These are phyloP conservation scores for Citropsis articulata DNA, from an alignment of 345 rosid species.

Conservation along the genomic window DNA sequence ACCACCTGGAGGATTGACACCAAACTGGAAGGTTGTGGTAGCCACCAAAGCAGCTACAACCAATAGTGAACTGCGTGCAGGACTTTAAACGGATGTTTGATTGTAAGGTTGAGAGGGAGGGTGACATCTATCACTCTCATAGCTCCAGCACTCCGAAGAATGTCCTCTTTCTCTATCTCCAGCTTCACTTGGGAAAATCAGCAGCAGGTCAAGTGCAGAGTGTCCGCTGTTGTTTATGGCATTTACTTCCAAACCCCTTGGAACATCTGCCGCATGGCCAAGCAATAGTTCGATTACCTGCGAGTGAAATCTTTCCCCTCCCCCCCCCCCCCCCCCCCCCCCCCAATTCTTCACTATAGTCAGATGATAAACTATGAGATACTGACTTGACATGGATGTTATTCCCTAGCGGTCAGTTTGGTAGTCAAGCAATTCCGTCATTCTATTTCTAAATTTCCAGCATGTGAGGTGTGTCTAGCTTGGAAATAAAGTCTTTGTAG, in stretches of 20 bases:
- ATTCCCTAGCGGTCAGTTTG: neutral
- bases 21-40: constrained; percentile 49
- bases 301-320: neutral
- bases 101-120: neutral
- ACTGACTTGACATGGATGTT: neutral
- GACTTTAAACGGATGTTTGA: neutral
- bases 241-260: constrained; percentile 35
- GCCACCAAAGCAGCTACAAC: constrained; percentile 52
- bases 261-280: constrained; percentile 19
- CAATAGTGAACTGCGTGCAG: constrained; percentile 34
- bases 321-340: too few species aligned
- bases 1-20: constrained; percentile 53
- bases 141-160: constrained; percentile 39
- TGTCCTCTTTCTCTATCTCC: constrained; percentile 53
- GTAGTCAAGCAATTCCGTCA: neutral
- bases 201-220: constrained; percentile 42
- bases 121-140: constrained; percentile 19
- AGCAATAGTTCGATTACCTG: constrained; percentile 48
- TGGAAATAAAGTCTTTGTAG: neutral
- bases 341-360: neutral
- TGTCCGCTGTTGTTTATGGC: constrained; percentile 39
- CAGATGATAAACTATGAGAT: neutral
- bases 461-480: neutral
- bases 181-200: constrained; percentile 56
- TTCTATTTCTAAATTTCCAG: neutral